A percentile compares a stretch with the other conserved stretches of the same genome.
Evolutionary conservation across 768 basidiomycete genomes (phyloP).

Genomic region (Lyophyllum decastes): DNA sequence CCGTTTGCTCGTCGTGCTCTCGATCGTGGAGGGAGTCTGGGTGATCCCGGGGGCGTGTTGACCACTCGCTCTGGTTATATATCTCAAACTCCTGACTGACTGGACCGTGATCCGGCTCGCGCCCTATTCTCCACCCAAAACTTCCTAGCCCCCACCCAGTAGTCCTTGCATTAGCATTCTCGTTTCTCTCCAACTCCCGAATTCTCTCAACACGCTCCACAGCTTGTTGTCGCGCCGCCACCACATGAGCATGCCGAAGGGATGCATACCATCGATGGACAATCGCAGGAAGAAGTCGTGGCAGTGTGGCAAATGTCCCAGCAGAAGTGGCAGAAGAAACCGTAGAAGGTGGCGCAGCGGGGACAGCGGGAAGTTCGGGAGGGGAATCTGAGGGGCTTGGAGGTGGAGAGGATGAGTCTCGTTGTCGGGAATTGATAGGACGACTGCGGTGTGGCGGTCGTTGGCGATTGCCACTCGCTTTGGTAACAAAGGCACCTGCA

Average conservation of each 20-base stretch:
- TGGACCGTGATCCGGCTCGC: conserved; percentile 5
- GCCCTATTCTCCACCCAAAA: conserved; percentile 46
- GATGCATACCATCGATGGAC: conserved; percentile 58
- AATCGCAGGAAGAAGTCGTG: conserved; percentile 38
- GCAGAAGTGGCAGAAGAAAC: conserved; percentile 17
- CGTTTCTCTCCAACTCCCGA: conserved; percentile 55
- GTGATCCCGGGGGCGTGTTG: too few relatives aligned
- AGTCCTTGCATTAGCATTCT: conserved; percentile 23
- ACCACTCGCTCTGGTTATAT: conserved; percentile 8
- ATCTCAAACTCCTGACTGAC: conserved; percentile 22
- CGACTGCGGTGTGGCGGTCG: not conserved
- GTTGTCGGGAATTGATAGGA: not conserved
- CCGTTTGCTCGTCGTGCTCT: conserved; percentile 2
- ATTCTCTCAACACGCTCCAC: conserved; percentile 67
- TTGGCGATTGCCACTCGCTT: conserved; percentile 5
- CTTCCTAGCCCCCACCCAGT: conserved; percentile 77
- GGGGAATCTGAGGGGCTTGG: conserved; percentile 4
- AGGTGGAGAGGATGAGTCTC: conserved; percentile 4
- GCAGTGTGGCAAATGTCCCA: conserved; percentile 28
- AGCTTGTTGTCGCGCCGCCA: conserved; percentile 71
- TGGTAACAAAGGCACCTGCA: conserved; percentile 45
- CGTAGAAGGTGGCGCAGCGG: conserved; percentile 2
- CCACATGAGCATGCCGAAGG: conserved; percentile 69
- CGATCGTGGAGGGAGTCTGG: not conserved
- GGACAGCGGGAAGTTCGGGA: conserved; percentile 5